phyloP scores from a whole-genome alignment of 2,329 filamentous ascomycete genomes.

The Aspergillus ochraceoroseus region DNA sequence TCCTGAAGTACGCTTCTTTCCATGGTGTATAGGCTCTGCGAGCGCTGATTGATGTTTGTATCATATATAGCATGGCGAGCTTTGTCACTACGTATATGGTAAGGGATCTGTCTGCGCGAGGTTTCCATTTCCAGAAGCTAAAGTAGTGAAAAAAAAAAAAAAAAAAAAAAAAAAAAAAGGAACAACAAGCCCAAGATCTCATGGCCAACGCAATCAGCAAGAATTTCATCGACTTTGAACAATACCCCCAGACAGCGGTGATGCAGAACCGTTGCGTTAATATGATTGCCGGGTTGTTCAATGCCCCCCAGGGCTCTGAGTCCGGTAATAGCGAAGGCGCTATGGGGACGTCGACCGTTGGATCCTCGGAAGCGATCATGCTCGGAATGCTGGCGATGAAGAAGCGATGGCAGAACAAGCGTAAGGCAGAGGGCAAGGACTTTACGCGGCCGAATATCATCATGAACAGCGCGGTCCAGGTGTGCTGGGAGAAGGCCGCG shows the following conservation, averaged over 20 bases:
- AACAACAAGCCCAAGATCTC: conserved; percentile 59
- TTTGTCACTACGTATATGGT: conserved; percentile 68
- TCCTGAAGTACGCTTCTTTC: conserved; percentile 55
- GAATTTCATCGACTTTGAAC: conserved; percentile 67
- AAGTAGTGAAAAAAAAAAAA: not conserved
- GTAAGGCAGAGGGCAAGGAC: conserved; percentile 58
- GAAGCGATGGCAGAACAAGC: conserved; percentile 64
- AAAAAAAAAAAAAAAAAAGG: conserved; percentile 26
- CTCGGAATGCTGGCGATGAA: conserved; percentile 70
- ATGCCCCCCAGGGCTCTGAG: conserved; percentile 49
- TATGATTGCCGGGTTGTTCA: conserved; percentile 62
- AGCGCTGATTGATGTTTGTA: no score
- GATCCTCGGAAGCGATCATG: conserved; percentile 66
- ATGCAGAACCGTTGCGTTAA: conserved; percentile 65
- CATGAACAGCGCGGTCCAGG: conserved; percentile 70
- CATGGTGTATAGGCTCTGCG: no score
- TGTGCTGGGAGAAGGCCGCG: conserved; percentile 68
- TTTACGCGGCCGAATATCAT: conserved; percentile 64
- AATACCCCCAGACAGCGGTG: conserved; percentile 56
- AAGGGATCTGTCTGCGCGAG: no score
- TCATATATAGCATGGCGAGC: conserved; percentile 37
- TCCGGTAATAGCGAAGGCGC: conserved; percentile 42
- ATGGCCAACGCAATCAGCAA: conserved; percentile 66
- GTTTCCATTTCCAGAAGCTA: no score
- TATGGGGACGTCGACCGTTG: conserved; percentile 65